Evolutionary conservation across 164 flowering plant genomes (phyloP).

Genomic region (Sedum album): DNA sequence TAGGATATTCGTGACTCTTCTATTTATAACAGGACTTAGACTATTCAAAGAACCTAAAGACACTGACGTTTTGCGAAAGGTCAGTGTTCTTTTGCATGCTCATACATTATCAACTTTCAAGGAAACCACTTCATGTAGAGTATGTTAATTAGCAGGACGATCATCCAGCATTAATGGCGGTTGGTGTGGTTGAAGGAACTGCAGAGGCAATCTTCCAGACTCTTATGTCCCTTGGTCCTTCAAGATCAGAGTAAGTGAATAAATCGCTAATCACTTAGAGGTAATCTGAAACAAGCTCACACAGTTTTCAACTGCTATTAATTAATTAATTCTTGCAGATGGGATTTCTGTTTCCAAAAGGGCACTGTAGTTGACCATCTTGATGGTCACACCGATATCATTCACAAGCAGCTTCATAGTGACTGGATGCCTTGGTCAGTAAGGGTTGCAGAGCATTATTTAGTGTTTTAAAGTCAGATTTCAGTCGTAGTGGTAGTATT

Average conservation of each 20-base stretch:
- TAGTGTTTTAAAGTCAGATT: constrained; percentile 3
- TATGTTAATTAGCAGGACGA: background rate
- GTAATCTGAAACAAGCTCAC: background rate
- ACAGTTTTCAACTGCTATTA: background rate
- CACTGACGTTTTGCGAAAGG: background rate
- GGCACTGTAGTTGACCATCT: constrained; percentile 83
- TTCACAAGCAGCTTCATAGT: constrained; percentile 52
- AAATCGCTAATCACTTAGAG: constrained; percentile 2
- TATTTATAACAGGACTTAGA: constrained; percentile 2
- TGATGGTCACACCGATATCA: constrained; percentile 89
- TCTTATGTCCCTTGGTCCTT: constrained; percentile 10
- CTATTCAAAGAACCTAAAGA: constrained; percentile 10
- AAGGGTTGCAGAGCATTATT: constrained; percentile 1
- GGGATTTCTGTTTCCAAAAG: constrained; percentile 73
- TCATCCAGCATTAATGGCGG: constrained; percentile 9
- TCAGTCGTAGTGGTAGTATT: background rate
- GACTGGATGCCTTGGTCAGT: constrained; percentile 86
- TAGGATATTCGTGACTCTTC: background rate
- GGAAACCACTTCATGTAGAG: background rate
- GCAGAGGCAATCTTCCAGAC: constrained; percentile 9
- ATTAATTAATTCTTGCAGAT: constrained; percentile 42
- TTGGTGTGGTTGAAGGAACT: constrained; percentile 9
- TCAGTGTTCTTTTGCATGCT: background rate
- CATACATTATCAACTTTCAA: background rate
- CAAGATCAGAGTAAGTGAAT: constrained; percentile 12